Base-by-base conservation (phyloP, 768 basidiomycete genomes). In the Tylopilus vinaceipallidus region DNA sequence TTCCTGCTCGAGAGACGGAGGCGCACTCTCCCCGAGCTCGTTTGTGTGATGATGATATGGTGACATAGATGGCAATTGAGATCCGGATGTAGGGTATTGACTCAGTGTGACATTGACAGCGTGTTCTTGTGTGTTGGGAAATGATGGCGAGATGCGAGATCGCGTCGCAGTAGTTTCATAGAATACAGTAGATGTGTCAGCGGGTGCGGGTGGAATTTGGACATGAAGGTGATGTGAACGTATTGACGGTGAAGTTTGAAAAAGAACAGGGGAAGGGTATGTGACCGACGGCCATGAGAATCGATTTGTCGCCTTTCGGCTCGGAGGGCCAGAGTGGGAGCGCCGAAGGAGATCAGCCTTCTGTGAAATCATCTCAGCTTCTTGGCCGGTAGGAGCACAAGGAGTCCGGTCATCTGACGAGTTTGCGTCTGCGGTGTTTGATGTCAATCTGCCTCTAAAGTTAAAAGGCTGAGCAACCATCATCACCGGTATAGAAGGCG, bases 181-280 rank as follows among this genome's bases (percentile, higher is more conserved):
- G 71, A 73, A 85, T 78, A 86, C 81, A 78, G 79, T 83, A 55
- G 77, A 71, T 58, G 76, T 60, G 62, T 78, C 77, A 50, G 71
- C 58, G 26, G 42, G 19, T 35, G 48, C 62, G 63, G 65, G 47
- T 66, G 61, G 65, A 42, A 45, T 57, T 69, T 61, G 68, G 42
- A 58, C 56, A 46, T 57, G 62, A 43, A 53, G 54, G 37, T 51
- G 50, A 72, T 69, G 53, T 73, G 74, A 50, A 56, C 47, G 65
- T 4, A 41, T 47, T 30, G 65, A 53, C 24, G 65, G 49, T 3
- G 59, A 56, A 13, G 81, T 73, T 42, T 81, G 81, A 30, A 79
- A 75, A 17, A 80, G 74, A 55, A 75, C 66, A 19, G 79, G 74
- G 7, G 78, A 60, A n/a, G 80, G 75, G 42, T 73, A 60, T 58